Conservation (phyloP, 345 rosid species). For the Hypericum perforatum region DNA sequence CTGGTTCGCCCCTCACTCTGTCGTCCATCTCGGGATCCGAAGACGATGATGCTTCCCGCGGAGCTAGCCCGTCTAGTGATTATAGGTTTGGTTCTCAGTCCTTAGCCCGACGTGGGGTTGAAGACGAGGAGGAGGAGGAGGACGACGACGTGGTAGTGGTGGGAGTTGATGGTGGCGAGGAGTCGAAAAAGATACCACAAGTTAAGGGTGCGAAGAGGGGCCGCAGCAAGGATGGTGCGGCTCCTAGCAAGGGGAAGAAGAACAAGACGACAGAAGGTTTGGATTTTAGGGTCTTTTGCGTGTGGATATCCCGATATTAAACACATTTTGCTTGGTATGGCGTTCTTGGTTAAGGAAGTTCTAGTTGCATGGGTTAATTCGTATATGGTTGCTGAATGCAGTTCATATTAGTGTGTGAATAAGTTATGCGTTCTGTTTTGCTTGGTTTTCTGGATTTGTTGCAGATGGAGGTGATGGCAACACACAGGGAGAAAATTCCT, state of each 20-base stretch:
- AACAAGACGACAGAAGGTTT: constrained; percentile 7
- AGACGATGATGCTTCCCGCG: constrained; percentile 32
- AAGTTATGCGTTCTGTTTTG: neutral
- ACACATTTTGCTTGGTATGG: neutral
- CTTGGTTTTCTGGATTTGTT: neutral
- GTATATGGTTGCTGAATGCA: too few relatives aligned
- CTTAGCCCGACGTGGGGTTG: neutral
- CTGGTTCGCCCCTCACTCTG: constrained; percentile 28
- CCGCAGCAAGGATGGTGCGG: constrained; percentile 16
- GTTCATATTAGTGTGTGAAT: neutral
- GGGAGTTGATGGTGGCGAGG: constrained; percentile 13
- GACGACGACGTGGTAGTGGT: constrained; percentile 8
- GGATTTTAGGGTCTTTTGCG: neutral
- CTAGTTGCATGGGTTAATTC: too few relatives aligned
- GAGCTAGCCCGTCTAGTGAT: constrained; percentile 27
- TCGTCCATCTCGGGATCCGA: constrained; percentile 38
- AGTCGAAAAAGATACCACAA: constrained; percentile 18
- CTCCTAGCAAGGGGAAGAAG: constrained; percentile 27
- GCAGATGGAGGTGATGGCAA: constrained; percentile 28
- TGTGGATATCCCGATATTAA: too few relatives aligned
- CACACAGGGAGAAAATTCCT: constrained; percentile 13
- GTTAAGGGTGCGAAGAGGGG: constrained; percentile 20
- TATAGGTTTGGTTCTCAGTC: constrained; percentile 21
- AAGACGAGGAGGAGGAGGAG: constrained; percentile 2
- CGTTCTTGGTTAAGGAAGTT: too few relatives aligned